Conservation (phyloP, 768 basidiomycete species). For the Clitopilus hobsonii region DNA sequence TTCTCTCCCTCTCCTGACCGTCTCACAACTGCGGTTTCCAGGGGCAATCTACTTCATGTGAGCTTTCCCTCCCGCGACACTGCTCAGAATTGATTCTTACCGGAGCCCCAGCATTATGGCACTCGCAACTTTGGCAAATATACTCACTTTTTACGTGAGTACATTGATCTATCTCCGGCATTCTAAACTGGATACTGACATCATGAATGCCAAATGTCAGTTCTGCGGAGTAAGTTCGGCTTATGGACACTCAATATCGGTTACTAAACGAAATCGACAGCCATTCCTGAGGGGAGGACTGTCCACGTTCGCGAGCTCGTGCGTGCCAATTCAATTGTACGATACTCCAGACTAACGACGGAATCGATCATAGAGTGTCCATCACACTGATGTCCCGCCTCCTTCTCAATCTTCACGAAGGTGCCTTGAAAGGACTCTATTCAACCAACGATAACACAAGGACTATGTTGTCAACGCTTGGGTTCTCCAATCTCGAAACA, state of each 20-base stretch:
- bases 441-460: slow-evolving; percentile 14
- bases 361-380: slow-evolving; percentile 30
- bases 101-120: slow-evolving; percentile 43
- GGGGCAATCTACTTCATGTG: slow-evolving; percentile 55
- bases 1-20: not conserved
- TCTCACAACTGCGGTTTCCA: slow-evolving; percentile 12
- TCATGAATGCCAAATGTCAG: slow-evolving; percentile 3
- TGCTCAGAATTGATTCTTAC: not conserved
- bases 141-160: slow-evolving; percentile 32
- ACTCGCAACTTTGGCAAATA: slow-evolving; percentile 43
- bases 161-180: not conserved
- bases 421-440: slow-evolving; percentile 28
- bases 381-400: slow-evolving; percentile 51
- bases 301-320: slow-evolving; percentile 48
- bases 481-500: not conserved
- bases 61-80: slow-evolving; percentile 14
- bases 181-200: no score
- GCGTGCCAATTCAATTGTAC: not conserved
- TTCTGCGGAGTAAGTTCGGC: slow-evolving; percentile 17
- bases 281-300: slow-evolving; percentile 40
- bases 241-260: not conserved
- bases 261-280: slow-evolving; percentile 18
- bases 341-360: not conserved
- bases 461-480: slow-evolving; percentile 5
- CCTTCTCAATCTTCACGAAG: slow-evolving; percentile 49